Evolutionary conservation across 2,329 filamentous ascomycete species (phyloP).

Genomic region (Penicillium sclerotiorum): DNA sequence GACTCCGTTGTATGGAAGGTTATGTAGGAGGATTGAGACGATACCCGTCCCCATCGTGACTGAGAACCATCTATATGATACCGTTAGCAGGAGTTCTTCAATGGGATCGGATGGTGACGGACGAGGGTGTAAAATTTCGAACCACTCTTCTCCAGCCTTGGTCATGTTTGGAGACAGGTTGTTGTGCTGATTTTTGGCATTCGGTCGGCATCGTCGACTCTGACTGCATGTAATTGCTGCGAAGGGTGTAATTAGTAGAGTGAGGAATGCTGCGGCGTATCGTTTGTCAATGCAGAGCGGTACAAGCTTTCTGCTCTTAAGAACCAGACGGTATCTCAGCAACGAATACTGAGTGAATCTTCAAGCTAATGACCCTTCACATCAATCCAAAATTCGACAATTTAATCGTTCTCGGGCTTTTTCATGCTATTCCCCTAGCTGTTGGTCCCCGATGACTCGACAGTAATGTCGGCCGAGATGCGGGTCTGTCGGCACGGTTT

Average conservation of each 20-base stretch:
- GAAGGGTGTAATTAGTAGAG: neutral
- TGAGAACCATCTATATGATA: conserved; percentile 40
- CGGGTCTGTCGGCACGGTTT: too few species aligned
- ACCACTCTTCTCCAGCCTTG: conserved; percentile 40
- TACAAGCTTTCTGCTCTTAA: too few species aligned
- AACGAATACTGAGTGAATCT: too few species aligned
- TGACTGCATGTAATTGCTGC: neutral
- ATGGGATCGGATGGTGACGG: conserved; percentile 6
- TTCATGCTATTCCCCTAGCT: too few species aligned
- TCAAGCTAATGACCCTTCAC: too few species aligned
- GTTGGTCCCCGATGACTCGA: too few species aligned
- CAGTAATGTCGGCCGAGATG: too few species aligned
- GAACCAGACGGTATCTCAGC: too few species aligned
- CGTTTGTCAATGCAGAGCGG: too few species aligned
- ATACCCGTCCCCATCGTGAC: conserved; percentile 48
- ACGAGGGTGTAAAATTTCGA: conserved; percentile 50
- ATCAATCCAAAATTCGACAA: too few species aligned
- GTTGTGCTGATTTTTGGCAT: neutral
- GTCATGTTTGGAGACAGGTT: conserved; percentile 35
- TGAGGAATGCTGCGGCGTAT: neutral
- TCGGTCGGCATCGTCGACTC: neutral
- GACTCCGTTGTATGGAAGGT: conserved; percentile 40
- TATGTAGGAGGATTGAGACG: conserved; percentile 42
- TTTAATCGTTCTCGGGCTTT: too few species aligned
- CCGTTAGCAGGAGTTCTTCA: neutral